Evolutionary conservation across 164 flowering plant genomes (phyloP).

Genomic region (Berberis thunbergii): DNA sequence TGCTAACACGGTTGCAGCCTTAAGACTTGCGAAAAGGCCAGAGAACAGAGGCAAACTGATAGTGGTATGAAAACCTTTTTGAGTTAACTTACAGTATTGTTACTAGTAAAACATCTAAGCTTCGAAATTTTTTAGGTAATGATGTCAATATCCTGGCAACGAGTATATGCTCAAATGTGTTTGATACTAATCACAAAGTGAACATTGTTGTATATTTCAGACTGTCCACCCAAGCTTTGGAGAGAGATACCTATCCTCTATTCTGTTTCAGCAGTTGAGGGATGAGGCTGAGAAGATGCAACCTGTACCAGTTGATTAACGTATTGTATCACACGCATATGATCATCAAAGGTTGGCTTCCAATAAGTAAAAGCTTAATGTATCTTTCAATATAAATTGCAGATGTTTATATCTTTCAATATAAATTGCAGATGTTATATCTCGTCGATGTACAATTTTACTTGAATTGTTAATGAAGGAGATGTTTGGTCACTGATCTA

Average conservation of each 20-base stretch:
- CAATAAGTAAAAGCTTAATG: no score
- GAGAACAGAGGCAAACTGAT: constrained; percentile 98
- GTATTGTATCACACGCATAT: background rate
- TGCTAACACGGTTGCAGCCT: constrained; percentile 90
- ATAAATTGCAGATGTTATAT: no score
- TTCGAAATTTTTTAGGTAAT: no score
- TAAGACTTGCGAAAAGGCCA: constrained; percentile 77
- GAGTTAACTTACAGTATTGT: background rate
- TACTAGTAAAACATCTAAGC: background rate
- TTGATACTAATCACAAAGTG: background rate
- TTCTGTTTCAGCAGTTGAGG: constrained; percentile 75
- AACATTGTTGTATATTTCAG: constrained; percentile 23
- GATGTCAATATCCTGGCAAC: no score
- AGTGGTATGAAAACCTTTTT: constrained; percentile 48
- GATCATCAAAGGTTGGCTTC: background rate
- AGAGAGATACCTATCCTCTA: constrained; percentile 87
- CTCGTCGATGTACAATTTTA: no score
- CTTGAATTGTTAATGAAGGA: no score
- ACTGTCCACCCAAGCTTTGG: constrained; percentile 91
- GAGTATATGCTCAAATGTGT: no score
- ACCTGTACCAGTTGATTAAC: constrained; percentile 81
- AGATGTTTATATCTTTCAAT: no score
- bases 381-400: no score
- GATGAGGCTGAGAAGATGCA: constrained; percentile 81
- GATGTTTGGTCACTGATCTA: no score